These are phyloP conservation scores for Santalum album DNA, from an alignment of 164 flowering plant species.

Conservation along the genomic window DNA sequence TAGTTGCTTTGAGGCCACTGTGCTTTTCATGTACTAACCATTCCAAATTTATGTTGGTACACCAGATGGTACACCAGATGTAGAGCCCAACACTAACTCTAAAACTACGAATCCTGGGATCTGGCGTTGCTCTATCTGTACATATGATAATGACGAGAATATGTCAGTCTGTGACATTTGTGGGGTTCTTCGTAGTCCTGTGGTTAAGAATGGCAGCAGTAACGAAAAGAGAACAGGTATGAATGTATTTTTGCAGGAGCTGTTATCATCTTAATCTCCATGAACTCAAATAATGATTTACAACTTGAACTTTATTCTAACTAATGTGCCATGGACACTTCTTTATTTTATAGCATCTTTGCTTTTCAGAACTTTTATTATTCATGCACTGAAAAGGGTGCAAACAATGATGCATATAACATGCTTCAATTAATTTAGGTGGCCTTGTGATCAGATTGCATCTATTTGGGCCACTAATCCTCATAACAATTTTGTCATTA, in stretches of 20 bases:
- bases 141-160: slow-evolving; percentile 72
- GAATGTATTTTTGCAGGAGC: neutral
- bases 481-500: slow-evolving; percentile 6
- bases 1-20: neutral
- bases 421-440: neutral
- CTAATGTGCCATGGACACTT: too few relatives aligned
- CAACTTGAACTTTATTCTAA: too few relatives aligned
- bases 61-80: slow-evolving; percentile 26
- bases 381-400: neutral
- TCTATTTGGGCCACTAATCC: neutral
- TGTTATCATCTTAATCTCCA: neutral
- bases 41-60: slow-evolving; percentile 4
- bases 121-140: slow-evolving; percentile 89
- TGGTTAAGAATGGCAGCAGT: slow-evolving; percentile 19
- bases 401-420: neutral
- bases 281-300: neutral
- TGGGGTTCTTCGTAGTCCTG: slow-evolving; percentile 65
- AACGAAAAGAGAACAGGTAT: slow-evolving; percentile 40
- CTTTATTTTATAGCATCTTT: neutral
- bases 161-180: slow-evolving; percentile 81
- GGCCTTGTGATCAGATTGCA: neutral
- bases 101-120: slow-evolving; percentile 24
- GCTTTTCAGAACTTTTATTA: neutral
- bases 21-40: neutral
- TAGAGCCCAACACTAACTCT: slow-evolving; percentile 19